Base-by-base conservation (phyloP, 805 yeast genomes). In the Kodamaea kaohsiungensis region DNA sequence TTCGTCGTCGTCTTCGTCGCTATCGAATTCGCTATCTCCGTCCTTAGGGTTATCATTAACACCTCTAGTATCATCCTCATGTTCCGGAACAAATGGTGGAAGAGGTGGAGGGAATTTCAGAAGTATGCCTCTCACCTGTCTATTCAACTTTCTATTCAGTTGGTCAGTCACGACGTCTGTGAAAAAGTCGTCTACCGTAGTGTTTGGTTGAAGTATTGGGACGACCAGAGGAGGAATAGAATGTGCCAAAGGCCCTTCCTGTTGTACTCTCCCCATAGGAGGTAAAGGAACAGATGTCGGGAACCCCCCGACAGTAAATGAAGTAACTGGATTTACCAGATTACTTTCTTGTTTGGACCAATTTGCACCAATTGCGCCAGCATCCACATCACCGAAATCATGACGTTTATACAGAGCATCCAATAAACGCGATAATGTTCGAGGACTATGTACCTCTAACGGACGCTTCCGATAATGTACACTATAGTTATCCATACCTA, bases 41-140 rank as follows among this genome's bases (percentile, higher is more conserved):
- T 43, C 42, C 2, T 18, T 39, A 15, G 51, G 35, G 16, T 45
- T 45, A 19, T 51, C 49, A 27, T 51, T 51, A 12, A 46, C 42
- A 12, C 43, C 35, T 19, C 43, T 33, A n/a, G 15, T 6, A 7
- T 52, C 54, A 33, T 46, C 51, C 1, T 18, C 19, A 17, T 40
- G 17, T 17, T 38, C 27, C 16, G 53, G 53, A 12, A 50, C 48
- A 50, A 50, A 59, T 7, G 79, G 79, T 13, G 79, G 75, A 16
- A 63, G 50, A 4, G 80, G 80, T 1, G 80, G 80, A 2, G 78
- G 78, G 53, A 70, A 73, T 33, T 59, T 59, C 45, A 50, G 53
- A 19, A 68, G 51, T 9, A 69, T 67, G 22, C 63, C 61, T 8
- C 53, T 46, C 16, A 70, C 54, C 56, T 72, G 76, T 19, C 49